Evolutionary conservation across 768 basidiomycete genomes (phyloP).

Genomic region (Boletus reticulatus): DNA sequence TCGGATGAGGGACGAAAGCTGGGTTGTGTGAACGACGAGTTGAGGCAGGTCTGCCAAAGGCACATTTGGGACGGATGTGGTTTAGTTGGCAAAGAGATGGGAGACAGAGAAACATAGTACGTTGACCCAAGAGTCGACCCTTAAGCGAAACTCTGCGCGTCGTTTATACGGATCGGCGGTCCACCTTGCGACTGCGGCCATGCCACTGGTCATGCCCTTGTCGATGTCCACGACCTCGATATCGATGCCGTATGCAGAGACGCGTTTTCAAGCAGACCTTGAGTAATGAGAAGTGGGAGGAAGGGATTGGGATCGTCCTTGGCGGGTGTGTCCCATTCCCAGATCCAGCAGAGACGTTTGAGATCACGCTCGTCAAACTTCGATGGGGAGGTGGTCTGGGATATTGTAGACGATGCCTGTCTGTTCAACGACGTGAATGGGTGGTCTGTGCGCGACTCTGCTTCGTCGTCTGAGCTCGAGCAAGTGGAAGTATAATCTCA

Average conservation of each 20-base stretch:
- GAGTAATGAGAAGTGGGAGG: conserved; percentile 69
- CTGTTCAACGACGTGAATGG: conserved; percentile 56
- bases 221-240: conserved; percentile 86
- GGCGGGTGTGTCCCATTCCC: conserved; percentile 71
- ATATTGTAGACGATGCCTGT: conserved; percentile 76
- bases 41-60: conserved; percentile 67
- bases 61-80: conserved; percentile 47
- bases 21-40: conserved; percentile 43
- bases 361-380: conserved; percentile 70
- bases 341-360: conserved; percentile 78
- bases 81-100: conserved; percentile 4
- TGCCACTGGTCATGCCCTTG: conserved; percentile 76
- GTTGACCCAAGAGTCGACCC: conserved; percentile 63
- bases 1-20: conserved; percentile 67
- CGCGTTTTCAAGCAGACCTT: conserved; percentile 60
- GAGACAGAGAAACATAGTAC: conserved; percentile 33
- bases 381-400: conserved; percentile 70
- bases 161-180: conserved; percentile 67
- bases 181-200: conserved; percentile 89
- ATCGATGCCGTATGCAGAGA: conserved; percentile 81
- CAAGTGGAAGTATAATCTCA: too few relatives aligned
- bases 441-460: conserved; percentile 44
- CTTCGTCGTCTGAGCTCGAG: conserved; percentile 49
- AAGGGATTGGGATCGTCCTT: conserved; percentile 68
- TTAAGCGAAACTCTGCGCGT: conserved; percentile 53